Base-by-base conservation (phyloP, 768 basidiomycete genomes). In the Tephrocybe sp. region DNA sequence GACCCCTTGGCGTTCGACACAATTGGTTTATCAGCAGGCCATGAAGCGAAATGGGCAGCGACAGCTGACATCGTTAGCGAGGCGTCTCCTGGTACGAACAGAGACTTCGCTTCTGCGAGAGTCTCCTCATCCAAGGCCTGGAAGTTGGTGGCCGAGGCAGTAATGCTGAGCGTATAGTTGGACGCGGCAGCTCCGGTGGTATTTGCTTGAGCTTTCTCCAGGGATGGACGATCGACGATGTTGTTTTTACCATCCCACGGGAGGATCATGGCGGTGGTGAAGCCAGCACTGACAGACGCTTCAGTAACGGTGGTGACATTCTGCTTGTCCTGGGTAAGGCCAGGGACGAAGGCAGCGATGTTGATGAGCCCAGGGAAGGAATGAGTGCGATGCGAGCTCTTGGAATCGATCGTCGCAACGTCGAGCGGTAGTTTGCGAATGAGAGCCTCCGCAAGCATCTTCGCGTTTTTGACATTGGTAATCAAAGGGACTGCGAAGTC, bases 391-490 rank as follows among this genome's bases (percentile, higher is more conserved):
- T 97, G 92, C 5, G 93, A 97, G 45, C 87, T 91, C 80, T 98
- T 98, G 72, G 84, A 90, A 67, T 99, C 97, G 56, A 96, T 78
- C 47, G 75, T 85, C 8, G 92, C 89, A 26, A 99, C 90, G 36
- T 97, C 89, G 39, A 98, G 77, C 4, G 93, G 83, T n/a, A 96
- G 75, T 68, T 85, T 93, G 57, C 92, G 83, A 44, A 93, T 85
- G 43, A 95, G 75, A 2, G 96, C 97, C 70, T 98, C 94, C 13
- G 92, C 89, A 35, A 98, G 80, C 64, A 99, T 78, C 68, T 98
- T 99, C 49, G 96, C 96, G 63, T 93, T 94, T 75, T 99, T 99
- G 73, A 99, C 89, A 67, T 99, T 98, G 39, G 96, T 98, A 65
- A 98, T 92, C 45, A 98, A 78, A 1, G 97, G 97, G 31, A 98